phyloP scores from a whole-genome alignment of 2,329 filamentous ascomycete genomes.

The Colletotrichum truncatum region DNA sequence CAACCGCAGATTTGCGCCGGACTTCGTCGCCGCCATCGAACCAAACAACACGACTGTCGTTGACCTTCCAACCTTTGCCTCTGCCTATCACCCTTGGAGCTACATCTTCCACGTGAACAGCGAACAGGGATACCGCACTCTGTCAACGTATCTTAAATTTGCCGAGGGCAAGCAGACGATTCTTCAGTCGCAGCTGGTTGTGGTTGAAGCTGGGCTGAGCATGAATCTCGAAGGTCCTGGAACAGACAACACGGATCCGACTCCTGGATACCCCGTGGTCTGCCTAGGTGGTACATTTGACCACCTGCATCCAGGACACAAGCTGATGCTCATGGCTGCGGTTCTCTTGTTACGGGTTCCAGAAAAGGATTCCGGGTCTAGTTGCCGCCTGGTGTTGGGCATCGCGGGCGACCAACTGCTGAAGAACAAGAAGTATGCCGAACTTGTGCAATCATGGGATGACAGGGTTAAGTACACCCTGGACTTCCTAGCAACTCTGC shows the following conservation, averaged over 20 bases:
- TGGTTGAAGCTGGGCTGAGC: conserved; percentile 62
- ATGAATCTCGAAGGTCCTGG: conserved; percentile 43
- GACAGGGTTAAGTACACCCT: conserved; percentile 75
- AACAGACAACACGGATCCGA: not conserved
- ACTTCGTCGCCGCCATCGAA: conserved; percentile 47
- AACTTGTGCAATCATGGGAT: conserved; percentile 83
- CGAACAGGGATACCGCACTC: conserved; percentile 69
- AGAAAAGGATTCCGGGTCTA: conserved; percentile 43
- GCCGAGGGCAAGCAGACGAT: conserved; percentile 57
- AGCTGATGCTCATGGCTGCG: conserved; percentile 91
- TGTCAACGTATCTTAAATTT: conserved; percentile 57
- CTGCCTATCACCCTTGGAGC: conserved; percentile 68
- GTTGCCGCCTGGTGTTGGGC: conserved; percentile 77
- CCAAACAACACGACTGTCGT: conserved; percentile 56
- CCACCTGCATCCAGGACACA: conserved; percentile 94
- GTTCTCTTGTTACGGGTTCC: conserved; percentile 73
- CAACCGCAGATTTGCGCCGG: conserved; percentile 40
- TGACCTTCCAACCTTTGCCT: conserved; percentile 61
- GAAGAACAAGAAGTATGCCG: conserved; percentile 87
- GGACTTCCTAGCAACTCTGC: conserved; percentile 76
- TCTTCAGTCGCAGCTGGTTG: conserved; percentile 59
- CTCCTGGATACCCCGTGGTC: conserved; percentile 53
- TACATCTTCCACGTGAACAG: conserved; percentile 72
- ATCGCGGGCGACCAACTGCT: conserved; percentile 90
- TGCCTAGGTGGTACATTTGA: conserved; percentile 96